Percentiles rank a stretch among this genome's conserved stretches.
Evolutionary conservation across 2,329 filamentous ascomycete genomes (phyloP).

Genomic region (Bisporella sp.): DNA sequence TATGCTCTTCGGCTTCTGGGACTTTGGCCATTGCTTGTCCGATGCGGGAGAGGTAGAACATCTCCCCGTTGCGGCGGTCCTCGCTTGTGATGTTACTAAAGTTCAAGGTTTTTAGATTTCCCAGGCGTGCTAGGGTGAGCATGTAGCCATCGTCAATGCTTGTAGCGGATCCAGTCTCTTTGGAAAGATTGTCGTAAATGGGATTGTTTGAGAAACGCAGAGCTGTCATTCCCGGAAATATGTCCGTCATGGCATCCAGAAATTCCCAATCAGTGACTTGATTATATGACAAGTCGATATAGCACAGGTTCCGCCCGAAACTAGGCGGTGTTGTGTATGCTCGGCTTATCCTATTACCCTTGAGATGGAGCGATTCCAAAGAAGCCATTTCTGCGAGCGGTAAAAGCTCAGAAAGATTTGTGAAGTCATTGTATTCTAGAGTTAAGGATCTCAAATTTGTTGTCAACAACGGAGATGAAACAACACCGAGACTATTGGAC

Average conservation of each 20-base stretch:
- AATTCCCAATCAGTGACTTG: conserved; percentile 63
- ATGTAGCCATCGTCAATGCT: conserved; percentile 79
- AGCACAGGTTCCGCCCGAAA: conserved; percentile 29
- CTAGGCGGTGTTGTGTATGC: not conserved
- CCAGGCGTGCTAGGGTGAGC: conserved; percentile 73
- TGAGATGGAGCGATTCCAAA: conserved; percentile 60
- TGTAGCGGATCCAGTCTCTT: conserved; percentile 34
- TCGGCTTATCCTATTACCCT: conserved; percentile 65
- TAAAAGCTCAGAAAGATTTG: conserved; percentile 47
- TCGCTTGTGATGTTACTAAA: conserved; percentile 63
- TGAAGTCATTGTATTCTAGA: conserved; percentile 67
- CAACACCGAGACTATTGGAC: conserved; percentile 48
- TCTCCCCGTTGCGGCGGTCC: conserved; percentile 81
- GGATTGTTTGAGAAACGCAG: conserved; percentile 84
- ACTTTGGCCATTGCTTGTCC: conserved; percentile 63
- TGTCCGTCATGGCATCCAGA: conserved; percentile 57
- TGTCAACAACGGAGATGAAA: conserved; percentile 33
- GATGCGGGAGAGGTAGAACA: conserved; percentile 86
- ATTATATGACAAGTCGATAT: conserved; percentile 71
- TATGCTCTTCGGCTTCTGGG: conserved; percentile 42
- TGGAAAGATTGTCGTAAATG: conserved; percentile 49
- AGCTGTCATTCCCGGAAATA: conserved; percentile 67
- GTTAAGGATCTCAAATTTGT: conserved; percentile 49
- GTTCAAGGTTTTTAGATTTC: conserved; percentile 61
- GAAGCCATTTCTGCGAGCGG: conserved; percentile 43